A percentile compares a stretch with the other conserved stretches of the same genome.
Conservation (phyloP, 1,284 basidiomycete genomes). For the Malassezia restricta region DNA sequence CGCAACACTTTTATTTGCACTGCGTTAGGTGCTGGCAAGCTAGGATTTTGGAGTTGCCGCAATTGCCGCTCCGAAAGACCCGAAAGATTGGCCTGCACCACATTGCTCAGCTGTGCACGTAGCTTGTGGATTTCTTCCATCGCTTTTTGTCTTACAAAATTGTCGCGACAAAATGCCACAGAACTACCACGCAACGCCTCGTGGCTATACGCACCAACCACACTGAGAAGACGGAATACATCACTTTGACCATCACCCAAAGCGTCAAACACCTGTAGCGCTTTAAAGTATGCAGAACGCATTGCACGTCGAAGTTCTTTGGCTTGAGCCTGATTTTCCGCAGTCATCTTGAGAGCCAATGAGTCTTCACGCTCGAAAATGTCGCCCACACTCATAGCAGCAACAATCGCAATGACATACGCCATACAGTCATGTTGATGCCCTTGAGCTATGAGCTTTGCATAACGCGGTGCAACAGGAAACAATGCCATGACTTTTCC, state of each 20-base stretch:
- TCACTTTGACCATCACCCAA: constrained; percentile 79
- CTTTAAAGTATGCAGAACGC: constrained; percentile 52
- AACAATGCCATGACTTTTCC: constrained; percentile 85
- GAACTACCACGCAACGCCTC: constrained; percentile 55
- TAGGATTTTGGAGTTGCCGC: constrained; percentile 18
- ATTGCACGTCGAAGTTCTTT: constrained; percentile 57
- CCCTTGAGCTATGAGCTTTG: constrained; percentile 84
- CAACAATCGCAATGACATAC: constrained; percentile 81
- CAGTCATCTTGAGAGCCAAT: constrained; percentile 12
- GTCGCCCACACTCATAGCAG: constrained; percentile 85
- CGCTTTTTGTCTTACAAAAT: constrained; percentile 86
- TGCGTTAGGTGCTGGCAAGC: constrained; percentile 28
- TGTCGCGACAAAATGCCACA: constrained; percentile 64
- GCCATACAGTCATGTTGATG: constrained; percentile 82
- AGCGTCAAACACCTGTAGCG: constrained; percentile 59
- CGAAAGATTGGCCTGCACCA: constrained; percentile 21
- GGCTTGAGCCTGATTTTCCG: constrained; percentile 32
- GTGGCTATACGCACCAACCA: constrained; percentile 91
- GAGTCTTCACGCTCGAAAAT: constrained; percentile 77
- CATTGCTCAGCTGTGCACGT: constrained; percentile 58
- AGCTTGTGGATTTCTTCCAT: constrained; percentile 99
- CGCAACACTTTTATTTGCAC: constrained; percentile 72
- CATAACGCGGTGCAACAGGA: constrained; percentile 81
- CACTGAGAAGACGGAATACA: constrained; percentile 72
- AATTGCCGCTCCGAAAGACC: not conserved